phyloP scores from a whole-genome alignment of 805 yeast species.

The Ogataea dorogensis region DNA sequence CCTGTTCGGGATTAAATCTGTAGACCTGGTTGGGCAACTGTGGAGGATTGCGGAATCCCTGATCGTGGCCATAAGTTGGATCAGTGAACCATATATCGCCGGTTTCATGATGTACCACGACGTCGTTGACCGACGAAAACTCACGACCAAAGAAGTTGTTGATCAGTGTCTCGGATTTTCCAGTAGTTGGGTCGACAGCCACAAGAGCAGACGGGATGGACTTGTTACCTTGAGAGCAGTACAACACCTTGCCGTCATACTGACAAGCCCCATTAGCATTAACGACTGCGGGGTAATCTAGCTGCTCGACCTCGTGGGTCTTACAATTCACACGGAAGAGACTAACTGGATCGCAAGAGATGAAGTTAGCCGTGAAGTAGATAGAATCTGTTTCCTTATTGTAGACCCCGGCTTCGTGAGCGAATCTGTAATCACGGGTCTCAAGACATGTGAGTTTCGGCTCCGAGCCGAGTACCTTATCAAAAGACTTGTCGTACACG shows the following conservation, averaged over 20 bases:
- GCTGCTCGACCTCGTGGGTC: constrained; percentile 6
- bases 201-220: constrained; percentile 8
- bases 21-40: constrained; percentile 10
- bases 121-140: constrained; percentile 14
- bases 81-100: constrained; percentile 17
- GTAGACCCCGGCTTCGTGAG: constrained; percentile 17
- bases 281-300: constrained; percentile 5
- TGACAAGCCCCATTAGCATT: constrained; percentile 14
- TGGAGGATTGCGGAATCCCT: constrained; percentile 5
- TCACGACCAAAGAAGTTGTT: constrained; percentile 12
- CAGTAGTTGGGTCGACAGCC: constrained; percentile 9
- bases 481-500: constrained; percentile 6
- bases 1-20: constrained; percentile 11
- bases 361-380: constrained; percentile 11
- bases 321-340: constrained; percentile 9
- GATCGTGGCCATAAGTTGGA: constrained; percentile 12
- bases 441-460: constrained; percentile 4
- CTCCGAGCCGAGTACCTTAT: constrained; percentile 3
- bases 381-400: constrained; percentile 7
- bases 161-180: constrained; percentile 6
- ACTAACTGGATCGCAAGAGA: constrained; percentile 6
- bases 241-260: constrained; percentile 7
- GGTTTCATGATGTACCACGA: constrained; percentile 11
- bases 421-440: constrained; percentile 7
- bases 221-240: constrained; percentile 10